Evolutionary conservation across 306 rosid genomes (phyloP).

Genomic region (peach (Prunus persica)): Prunus_persica_NCBIv2 NC_034009.1:33068501-33069000

Average conservation of each 20-base stretch:
- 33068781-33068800: no score
- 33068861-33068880: background rate
- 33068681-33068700: no score
- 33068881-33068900: background rate
- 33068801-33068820: no score
- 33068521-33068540: no score
- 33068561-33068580: no score
- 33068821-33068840: no score
- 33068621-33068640: background rate
- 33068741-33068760: background rate
- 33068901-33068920: constrained; percentile 46
- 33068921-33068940: constrained; percentile 66
- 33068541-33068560: no score
- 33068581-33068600: no score
- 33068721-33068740: background rate
- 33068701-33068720: background rate
- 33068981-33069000: constrained; percentile 66
- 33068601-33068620: background rate
- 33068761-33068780: background rate
- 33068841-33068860: no score
- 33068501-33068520: no score
- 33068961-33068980: constrained; percentile 95
- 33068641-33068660: no score
- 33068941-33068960: constrained; percentile 78
- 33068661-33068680: no score